phyloP scores from a whole-genome alignment of 2,329 filamentous ascomycete species.

The Talaromyces marneffei region DNA sequence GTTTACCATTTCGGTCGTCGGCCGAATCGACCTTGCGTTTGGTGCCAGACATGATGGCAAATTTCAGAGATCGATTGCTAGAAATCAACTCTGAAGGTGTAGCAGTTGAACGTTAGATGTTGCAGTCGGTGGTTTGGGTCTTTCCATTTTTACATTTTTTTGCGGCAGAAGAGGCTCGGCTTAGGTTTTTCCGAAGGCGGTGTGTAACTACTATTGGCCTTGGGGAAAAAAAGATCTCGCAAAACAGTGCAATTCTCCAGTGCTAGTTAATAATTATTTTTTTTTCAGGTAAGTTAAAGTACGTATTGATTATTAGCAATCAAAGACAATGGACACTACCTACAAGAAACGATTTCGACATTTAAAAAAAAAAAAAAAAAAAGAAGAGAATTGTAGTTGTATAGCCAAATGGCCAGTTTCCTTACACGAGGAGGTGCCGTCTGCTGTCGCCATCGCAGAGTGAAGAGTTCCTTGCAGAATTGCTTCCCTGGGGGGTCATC shows the following conservation, averaged over 20 bases:
- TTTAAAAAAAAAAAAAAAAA: constrained; percentile 16
- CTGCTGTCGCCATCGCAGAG: constrained; percentile 51
- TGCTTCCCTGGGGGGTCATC: constrained; percentile 52
- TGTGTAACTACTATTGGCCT: too few species aligned
- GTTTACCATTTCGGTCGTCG: constrained; percentile 37
- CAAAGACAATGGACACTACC: too few species aligned
- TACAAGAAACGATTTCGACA: neutral
- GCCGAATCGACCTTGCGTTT: constrained; percentile 36
- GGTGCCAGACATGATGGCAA: constrained; percentile 32
- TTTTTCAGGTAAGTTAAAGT: too few species aligned
- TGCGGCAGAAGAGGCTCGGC: constrained; percentile 6
- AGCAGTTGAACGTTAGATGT: neutral
- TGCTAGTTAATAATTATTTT: too few species aligned
- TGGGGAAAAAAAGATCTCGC: neutral
- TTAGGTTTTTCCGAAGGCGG: constrained; percentile 9
- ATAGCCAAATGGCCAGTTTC: constrained; percentile 30
- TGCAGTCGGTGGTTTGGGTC: neutral
- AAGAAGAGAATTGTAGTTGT: constrained; percentile 31
- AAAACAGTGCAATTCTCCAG: too few species aligned
- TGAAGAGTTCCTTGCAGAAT: constrained; percentile 54
- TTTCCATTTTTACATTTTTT: constrained; percentile 13
- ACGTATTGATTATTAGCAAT: too few species aligned
- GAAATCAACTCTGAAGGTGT: neutral
- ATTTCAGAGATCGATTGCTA: neutral
- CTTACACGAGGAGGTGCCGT: constrained; percentile 44